Conservation (phyloP, 257 asterid species). For the Solanum appendiculatum region DNA sequence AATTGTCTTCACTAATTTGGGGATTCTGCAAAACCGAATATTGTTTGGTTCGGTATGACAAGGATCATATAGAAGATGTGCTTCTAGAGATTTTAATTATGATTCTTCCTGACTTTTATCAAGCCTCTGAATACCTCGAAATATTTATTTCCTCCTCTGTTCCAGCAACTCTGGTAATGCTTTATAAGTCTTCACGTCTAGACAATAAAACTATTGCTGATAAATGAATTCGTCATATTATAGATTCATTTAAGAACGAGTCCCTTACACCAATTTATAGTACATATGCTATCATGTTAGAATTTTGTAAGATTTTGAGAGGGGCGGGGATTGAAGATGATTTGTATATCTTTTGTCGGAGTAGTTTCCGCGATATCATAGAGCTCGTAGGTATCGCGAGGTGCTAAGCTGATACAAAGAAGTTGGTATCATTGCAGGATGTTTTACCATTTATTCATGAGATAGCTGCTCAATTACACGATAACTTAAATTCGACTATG, state of each 20-base stretch:
- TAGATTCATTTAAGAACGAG: constrained; percentile 18
- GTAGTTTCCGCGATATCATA: constrained; percentile 19
- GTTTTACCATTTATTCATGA: constrained; percentile 51
- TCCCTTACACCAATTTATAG: constrained; percentile 1
- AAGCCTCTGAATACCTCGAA: background rate
- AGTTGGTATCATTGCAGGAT: constrained; percentile 37
- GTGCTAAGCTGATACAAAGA: background rate
- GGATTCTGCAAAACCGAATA: constrained; percentile 22
- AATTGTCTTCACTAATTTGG: constrained; percentile 19
- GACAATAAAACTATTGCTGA: constrained; percentile 28
- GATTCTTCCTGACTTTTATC: background rate
- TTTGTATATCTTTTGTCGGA: constrained; percentile 39
- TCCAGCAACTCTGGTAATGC: background rate
- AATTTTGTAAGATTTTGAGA: constrained; percentile 48
- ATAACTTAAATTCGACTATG: constrained; percentile 16
- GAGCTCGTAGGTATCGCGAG: constrained; percentile 9
- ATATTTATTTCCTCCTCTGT: background rate
- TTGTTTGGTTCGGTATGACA: background rate
- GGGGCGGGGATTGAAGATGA: constrained; percentile 27
- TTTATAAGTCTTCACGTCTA: constrained; percentile 15
- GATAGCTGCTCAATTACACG: constrained; percentile 34
- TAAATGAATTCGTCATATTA: constrained; percentile 42
- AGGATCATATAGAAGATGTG: background rate
- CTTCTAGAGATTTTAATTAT: background rate
- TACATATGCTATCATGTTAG: constrained; percentile 34